A percentile compares a stretch with the other conserved stretches of the same genome.
These are phyloP conservation scores for Citrus maxima DNA, from an alignment of 345 rosid species.

Conservation along the genomic window DNA sequence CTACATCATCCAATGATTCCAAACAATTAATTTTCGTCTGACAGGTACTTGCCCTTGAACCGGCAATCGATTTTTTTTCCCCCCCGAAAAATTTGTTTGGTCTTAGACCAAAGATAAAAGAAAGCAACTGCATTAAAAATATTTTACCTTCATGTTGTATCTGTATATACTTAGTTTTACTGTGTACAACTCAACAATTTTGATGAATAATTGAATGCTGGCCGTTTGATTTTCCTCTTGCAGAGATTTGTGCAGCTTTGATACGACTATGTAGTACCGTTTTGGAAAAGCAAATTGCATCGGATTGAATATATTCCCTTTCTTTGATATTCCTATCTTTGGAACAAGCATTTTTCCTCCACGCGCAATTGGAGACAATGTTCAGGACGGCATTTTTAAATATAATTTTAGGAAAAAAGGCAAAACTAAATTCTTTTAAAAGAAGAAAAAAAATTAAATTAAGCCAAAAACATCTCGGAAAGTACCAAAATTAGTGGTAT, in stretches of 20 bases:
- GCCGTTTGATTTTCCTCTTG: not conserved
- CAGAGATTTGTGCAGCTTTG: not conserved
- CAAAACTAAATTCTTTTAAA: too few species aligned
- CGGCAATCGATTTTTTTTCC: not conserved
- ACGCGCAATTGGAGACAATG: not conserved
- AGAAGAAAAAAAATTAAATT: not conserved
- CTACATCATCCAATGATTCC: too few species aligned
- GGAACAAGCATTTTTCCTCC: not conserved
- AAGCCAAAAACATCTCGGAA: not conserved
- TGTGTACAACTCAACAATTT: not conserved
- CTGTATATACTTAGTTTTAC: not conserved
- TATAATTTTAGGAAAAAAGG: not conserved
- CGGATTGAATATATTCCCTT: not conserved
- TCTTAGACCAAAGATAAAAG: not conserved
- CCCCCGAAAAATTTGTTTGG: too few species aligned
- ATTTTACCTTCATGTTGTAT: too few species aligned
- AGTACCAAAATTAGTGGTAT: not conserved
- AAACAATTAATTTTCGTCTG: not conserved
- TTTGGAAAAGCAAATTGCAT: not conserved
- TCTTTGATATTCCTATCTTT: not conserved
- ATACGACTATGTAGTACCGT: not conserved
- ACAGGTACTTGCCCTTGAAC: not conserved
- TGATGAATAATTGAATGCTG: not conserved
- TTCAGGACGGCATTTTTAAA: not conserved
- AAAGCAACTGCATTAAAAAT: too few species aligned